Evolutionary conservation across 345 rosid genomes (phyloP).

Genomic region (Acer yangbiense): DNA sequence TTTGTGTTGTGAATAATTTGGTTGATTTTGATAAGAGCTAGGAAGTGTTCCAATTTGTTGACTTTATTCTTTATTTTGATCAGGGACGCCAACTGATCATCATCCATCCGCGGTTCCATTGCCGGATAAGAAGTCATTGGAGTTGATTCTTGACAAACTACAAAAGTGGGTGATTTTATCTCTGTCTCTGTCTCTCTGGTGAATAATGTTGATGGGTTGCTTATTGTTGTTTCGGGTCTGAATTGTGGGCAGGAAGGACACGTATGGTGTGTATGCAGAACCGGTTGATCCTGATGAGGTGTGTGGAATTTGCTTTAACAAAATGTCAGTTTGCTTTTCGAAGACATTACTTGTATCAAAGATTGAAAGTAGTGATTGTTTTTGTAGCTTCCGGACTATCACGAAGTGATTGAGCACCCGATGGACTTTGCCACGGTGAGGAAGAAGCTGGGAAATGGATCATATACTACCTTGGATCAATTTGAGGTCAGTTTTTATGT

Average conservation of each 20-base stretch:
- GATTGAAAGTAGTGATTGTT: constrained; percentile 12
- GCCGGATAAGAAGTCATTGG: constrained; percentile 78
- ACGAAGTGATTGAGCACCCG: constrained; percentile 73
- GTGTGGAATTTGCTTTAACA: constrained; percentile 14
- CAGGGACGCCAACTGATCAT: constrained; percentile 52
- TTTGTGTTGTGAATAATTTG: not conserved
- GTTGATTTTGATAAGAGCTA: not conserved
- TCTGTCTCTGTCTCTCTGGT: not conserved
- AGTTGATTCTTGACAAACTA: constrained; percentile 88
- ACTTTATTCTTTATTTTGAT: constrained; percentile 24
- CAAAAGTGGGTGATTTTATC: constrained; percentile 61
- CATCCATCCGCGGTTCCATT: constrained; percentile 45
- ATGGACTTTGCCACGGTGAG: constrained; percentile 88
- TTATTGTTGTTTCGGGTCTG: constrained; percentile 26
- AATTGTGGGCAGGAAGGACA: constrained; percentile 82
- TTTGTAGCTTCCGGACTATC: constrained; percentile 85
- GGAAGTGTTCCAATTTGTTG: constrained; percentile 16
- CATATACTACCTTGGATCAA: constrained; percentile 62
- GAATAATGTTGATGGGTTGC: constrained; percentile 5
- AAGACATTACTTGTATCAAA: constrained; percentile 13
- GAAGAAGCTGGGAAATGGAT: constrained; percentile 74
- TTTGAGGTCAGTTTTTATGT: constrained; percentile 59
- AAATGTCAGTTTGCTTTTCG: not conserved
- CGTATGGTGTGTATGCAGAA: constrained; percentile 90
- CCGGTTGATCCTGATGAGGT: constrained; percentile 98